These are phyloP conservation scores for Pleurostoma richardsiae DNA, from an alignment of 2,329 filamentous ascomycete genomes.

Conservation along the genomic window DNA sequence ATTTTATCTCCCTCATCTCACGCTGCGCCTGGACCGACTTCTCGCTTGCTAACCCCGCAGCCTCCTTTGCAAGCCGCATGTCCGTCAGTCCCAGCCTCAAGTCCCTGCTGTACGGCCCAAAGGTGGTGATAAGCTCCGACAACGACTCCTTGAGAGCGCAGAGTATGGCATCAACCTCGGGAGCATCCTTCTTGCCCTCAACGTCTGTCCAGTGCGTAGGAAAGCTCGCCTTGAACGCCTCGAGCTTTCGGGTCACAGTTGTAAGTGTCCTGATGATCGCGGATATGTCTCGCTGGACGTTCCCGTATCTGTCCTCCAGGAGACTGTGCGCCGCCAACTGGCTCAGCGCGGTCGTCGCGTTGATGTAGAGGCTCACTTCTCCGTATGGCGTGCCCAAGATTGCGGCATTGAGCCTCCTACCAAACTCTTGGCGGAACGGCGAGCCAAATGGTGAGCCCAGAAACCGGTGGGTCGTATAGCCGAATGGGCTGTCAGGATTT, in stretches of 20 bases:
- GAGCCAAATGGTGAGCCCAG: slow-evolving; percentile 53
- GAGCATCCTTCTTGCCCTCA: slow-evolving; percentile 44
- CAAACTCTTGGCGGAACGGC: slow-evolving; percentile 67
- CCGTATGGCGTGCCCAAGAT: slow-evolving; percentile 72
- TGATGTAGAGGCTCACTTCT: slow-evolving; percentile 61
- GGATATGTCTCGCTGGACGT: slow-evolving; percentile 78
- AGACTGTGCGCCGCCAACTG: slow-evolving; percentile 69
- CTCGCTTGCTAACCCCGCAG: slow-evolving; percentile 29
- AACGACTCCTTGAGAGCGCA: slow-evolving; percentile 61
- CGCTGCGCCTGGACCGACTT: slow-evolving; percentile 8
- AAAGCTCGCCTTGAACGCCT: slow-evolving; percentile 56
- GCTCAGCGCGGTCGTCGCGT: slow-evolving; percentile 66
- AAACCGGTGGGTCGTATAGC: slow-evolving; percentile 38
- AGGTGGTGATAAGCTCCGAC: slow-evolving; percentile 60
- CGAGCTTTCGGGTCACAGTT: slow-evolving; percentile 60
- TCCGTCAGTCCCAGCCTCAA: slow-evolving; percentile 67
- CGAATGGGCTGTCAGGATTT: slow-evolving; percentile 42
- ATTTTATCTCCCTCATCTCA: slow-evolving; percentile 25
- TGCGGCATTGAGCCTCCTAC: slow-evolving; percentile 57
- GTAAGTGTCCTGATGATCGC: slow-evolving; percentile 71
- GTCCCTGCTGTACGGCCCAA: slow-evolving; percentile 68
- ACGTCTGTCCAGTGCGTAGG: slow-evolving; percentile 77
- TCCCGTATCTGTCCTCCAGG: slow-evolving; percentile 76
- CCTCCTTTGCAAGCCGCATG: slow-evolving; percentile 68
- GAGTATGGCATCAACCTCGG: slow-evolving; percentile 69